Percentiles rank a stretch among this genome's conserved stretches.
phyloP scores from a whole-genome alignment of 2,329 filamentous ascomycete genomes.

The Rhynchosporium agropyri region DNA sequence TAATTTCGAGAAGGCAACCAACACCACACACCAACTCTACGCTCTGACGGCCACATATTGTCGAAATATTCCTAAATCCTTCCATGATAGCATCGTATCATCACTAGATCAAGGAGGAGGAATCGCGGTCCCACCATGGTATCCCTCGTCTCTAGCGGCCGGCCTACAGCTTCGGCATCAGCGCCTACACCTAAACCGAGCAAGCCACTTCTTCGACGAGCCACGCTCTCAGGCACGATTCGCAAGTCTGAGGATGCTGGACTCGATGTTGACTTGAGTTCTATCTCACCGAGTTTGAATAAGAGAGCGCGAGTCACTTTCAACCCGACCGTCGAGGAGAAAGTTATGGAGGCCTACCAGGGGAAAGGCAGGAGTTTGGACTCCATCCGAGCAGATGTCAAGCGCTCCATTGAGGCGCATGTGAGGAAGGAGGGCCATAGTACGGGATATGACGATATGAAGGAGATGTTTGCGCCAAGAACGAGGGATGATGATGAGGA shows the following conservation, averaged over 20 bases:
- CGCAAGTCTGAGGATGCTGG: slow-evolving; percentile 38
- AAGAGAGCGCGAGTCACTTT: slow-evolving; percentile 41
- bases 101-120: slow-evolving; percentile 19
- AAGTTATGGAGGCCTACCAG: slow-evolving; percentile 39
- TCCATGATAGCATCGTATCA: slow-evolving; percentile 26
- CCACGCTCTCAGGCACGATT: slow-evolving; percentile 37
- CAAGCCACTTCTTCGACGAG: slow-evolving; percentile 39
- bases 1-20: slow-evolving; percentile 18
- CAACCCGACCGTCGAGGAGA: slow-evolving; percentile 41
- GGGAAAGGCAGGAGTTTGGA: slow-evolving; percentile 35
- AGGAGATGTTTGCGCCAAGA: slow-evolving; percentile 53
- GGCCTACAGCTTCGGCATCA: slow-evolving; percentile 20
- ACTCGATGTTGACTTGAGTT: slow-evolving; percentile 35
- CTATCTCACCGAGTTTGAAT: slow-evolving; percentile 33
- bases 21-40: slow-evolving; percentile 1
- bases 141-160: slow-evolving; percentile 30
- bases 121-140: slow-evolving; percentile 32
- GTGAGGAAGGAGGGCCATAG: slow-evolving; percentile 53
- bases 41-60: slow-evolving; percentile 6
- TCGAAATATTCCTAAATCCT: neutral
- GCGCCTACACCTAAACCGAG: slow-evolving; percentile 30
- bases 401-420: slow-evolving; percentile 55
- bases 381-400: slow-evolving; percentile 40
- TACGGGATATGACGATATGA: slow-evolving; percentile 63
- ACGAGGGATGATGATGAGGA: slow-evolving; percentile 31